Evolutionary conservation across 352 stramenopile genomes (phyloP).

Genomic region (Globisporangium sylvaticum): DNA sequence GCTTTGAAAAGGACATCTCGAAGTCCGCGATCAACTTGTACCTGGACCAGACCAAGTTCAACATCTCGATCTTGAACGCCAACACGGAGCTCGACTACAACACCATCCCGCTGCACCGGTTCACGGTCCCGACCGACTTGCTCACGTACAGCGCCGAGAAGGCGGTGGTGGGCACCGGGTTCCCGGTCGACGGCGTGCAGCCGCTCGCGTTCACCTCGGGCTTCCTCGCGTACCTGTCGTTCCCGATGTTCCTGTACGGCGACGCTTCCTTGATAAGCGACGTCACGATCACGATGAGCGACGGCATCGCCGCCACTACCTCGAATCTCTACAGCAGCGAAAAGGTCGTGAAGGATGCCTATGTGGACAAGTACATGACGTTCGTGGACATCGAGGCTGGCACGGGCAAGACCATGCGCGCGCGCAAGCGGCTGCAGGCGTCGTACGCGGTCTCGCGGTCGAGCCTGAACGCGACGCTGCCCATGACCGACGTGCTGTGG

Average conservation of each 20-base stretch:
- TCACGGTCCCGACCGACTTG: conserved; percentile 25
- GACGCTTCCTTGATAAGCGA: conserved; percentile 36
- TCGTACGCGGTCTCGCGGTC: conserved; percentile 54
- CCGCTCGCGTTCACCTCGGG: conserved; percentile 58
- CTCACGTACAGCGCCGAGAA: conserved; percentile 33
- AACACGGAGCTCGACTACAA: conserved; percentile 1
- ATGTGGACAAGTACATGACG: conserved; percentile 46
- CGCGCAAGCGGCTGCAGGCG: conserved; percentile 53
- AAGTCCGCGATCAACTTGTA: conserved; percentile 5
- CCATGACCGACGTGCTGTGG: conserved; percentile 68
- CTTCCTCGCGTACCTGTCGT: conserved; percentile 71
- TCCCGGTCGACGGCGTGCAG: conserved; percentile 65
- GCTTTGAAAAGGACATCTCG: conserved; percentile 9
- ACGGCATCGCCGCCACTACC: conserved; percentile 41
- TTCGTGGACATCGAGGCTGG: conserved; percentile 62
- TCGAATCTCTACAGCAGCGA: conserved; percentile 42
- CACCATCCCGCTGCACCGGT: conserved; percentile 17
- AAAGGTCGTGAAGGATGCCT: conserved; percentile 34
- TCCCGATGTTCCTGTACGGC: conserved; percentile 61
- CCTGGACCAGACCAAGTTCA: conserved; percentile 14
- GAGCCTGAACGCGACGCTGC: conserved; percentile 21
- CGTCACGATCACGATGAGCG: conserved; percentile 53
- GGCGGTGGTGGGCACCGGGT: conserved; percentile 31
- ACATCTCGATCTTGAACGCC: conserved; percentile 14
- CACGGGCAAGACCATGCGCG: conserved; percentile 68